Evolutionary conservation across 768 basidiomycete genomes (phyloP).

Genomic region (Suillus cothurnatus): DNA sequence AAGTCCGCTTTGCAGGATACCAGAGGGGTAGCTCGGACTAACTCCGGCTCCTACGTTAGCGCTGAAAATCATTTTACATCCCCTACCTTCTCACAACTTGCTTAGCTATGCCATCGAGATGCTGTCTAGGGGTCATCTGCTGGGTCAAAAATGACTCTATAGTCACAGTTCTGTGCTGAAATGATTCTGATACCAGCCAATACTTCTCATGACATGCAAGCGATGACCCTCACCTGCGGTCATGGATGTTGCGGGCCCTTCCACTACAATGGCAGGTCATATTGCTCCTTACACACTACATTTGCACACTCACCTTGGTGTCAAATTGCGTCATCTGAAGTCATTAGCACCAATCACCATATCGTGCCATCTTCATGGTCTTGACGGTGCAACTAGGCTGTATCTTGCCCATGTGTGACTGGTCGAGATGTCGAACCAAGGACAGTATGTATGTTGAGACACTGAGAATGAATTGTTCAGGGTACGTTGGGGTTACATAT

Average conservation of each 20-base stretch:
- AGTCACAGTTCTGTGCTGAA: too few species aligned
- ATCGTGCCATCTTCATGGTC: neutral
- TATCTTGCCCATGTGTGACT: neutral
- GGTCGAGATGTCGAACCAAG: neutral
- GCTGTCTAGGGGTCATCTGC: too few species aligned
- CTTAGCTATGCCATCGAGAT: neutral
- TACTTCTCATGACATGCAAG: too few species aligned
- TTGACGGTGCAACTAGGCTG: neutral
- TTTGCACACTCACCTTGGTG: too few species aligned
- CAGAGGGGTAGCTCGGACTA: neutral
- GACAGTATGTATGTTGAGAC: neutral
- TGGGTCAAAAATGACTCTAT: too few species aligned
- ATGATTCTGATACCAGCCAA: too few species aligned
- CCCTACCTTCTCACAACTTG: neutral
- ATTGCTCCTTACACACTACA: too few species aligned
- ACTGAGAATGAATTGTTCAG: neutral
- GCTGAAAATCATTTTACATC: neutral
- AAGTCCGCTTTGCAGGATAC: neutral
- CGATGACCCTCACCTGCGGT: too few species aligned
- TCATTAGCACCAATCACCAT: too few species aligned
- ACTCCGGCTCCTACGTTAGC: neutral
- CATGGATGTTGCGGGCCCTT: too few species aligned
- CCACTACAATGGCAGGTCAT: too few species aligned
- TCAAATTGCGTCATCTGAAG: too few species aligned
- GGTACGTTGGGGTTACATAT: neutral